Evolutionary conservation across 257 asterid species (phyloP).

Genomic region (Solanum piurae): DNA sequence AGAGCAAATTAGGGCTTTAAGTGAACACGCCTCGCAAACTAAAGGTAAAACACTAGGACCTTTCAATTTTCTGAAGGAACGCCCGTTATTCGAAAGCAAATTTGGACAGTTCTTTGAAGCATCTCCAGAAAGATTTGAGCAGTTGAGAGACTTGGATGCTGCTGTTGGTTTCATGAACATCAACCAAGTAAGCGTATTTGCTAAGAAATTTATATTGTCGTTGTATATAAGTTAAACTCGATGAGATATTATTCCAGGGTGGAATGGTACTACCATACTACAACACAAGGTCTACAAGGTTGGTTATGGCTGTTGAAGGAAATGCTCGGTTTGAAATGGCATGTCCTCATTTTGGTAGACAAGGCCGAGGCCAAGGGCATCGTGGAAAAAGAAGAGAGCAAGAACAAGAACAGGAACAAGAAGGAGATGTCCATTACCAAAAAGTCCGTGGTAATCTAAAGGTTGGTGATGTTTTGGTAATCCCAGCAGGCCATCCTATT

Average conservation of each 20-base stretch:
- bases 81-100: constrained; percentile 12
- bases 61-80: constrained; percentile 13
- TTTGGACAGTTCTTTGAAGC: constrained; percentile 25
- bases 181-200: constrained; percentile 8
- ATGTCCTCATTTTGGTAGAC: constrained; percentile 30
- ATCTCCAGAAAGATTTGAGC: constrained; percentile 13
- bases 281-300: constrained; percentile 29
- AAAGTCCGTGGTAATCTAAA: constrained; percentile 17
- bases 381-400: background rate
- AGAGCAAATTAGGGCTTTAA: constrained; percentile 33
- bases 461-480: constrained; percentile 28
- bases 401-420: background rate
- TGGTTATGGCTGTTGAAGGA: constrained; percentile 25
- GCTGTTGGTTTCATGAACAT: constrained; percentile 33
- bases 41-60: constrained; percentile 14
- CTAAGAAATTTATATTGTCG: background rate
- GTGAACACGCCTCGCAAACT: background rate
- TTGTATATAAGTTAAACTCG: background rate
- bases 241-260: constrained; percentile 10
- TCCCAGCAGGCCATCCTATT: constrained; percentile 39
- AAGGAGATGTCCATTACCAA: constrained; percentile 6
- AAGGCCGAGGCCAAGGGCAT: background rate
- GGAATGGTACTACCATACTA: constrained; percentile 33
- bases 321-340: constrained; percentile 31
- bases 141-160: constrained; percentile 16